Evolutionary conservation across 2,329 filamentous ascomycete species (phyloP).

Genomic region (Macrophomina pseudophaseolina): DNA sequence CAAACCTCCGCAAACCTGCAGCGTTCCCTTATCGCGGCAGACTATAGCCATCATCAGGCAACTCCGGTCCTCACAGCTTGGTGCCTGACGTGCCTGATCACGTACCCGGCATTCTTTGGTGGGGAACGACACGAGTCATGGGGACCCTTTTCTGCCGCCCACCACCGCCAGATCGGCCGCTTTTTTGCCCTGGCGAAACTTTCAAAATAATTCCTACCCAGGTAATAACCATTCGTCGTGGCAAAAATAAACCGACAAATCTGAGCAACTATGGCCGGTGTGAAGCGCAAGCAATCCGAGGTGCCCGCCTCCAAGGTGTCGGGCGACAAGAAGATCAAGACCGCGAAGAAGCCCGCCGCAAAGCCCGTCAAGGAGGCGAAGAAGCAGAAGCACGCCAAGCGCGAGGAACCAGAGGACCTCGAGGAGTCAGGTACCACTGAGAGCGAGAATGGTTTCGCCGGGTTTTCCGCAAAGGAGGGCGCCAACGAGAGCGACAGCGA

Average conservation of each 20-base stretch:
- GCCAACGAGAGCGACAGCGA: slow-evolving; percentile 32
- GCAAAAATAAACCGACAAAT: background rate
- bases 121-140: slow-evolving; percentile 10
- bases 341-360: slow-evolving; percentile 37
- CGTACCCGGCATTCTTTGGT: background rate
- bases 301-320: slow-evolving; percentile 31
- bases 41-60: background rate
- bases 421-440: slow-evolving; percentile 45
- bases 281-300: slow-evolving; percentile 47
- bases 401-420: slow-evolving; percentile 38
- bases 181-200: slow-evolving; percentile 11
- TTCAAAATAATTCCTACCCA: slow-evolving; percentile 21
- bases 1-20: background rate
- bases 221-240: background rate
- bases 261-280: slow-evolving; percentile 39
- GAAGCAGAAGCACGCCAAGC: slow-evolving; percentile 40
- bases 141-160: background rate
- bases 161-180: slow-evolving; percentile 20
- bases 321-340: slow-evolving; percentile 46
- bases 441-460: slow-evolving; percentile 42
- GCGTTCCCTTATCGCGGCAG: background rate
- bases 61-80: background rate
- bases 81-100: background rate
- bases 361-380: slow-evolving; percentile 35
- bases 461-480: slow-evolving; percentile 40